Conservation (phyloP, 2,329 filamentous ascomycete genomes). For the Cladosporium sp. region DNA sequence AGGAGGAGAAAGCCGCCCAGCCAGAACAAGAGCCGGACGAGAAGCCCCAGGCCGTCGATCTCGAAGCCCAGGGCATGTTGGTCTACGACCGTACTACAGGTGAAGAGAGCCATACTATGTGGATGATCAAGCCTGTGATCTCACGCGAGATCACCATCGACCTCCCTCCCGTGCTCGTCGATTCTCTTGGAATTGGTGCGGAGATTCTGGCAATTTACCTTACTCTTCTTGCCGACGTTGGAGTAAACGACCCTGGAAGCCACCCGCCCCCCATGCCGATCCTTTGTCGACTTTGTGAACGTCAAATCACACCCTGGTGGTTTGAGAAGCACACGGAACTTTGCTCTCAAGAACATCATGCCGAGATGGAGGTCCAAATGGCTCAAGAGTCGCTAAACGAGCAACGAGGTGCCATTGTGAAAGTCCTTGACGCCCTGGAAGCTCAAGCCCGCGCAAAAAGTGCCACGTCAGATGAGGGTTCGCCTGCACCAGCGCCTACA, state of each 20-base stretch:
- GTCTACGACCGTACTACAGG: constrained; percentile 86
- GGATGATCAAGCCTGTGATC: constrained; percentile 95
- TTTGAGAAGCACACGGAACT: constrained; percentile 98
- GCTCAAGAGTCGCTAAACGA: constrained; percentile 87
- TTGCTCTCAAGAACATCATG: constrained; percentile 89
- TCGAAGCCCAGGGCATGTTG: constrained; percentile 98
- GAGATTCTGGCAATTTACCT: constrained; percentile 93
- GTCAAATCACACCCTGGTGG: constrained; percentile 98
- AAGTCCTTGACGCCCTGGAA: constrained; percentile 86
- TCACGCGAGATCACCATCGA: constrained; percentile 93
- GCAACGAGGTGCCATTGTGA: constrained; percentile 90
- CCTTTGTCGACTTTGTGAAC: constrained; percentile 93
- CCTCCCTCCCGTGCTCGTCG: constrained; percentile 79
- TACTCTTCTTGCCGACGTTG: constrained; percentile 78
- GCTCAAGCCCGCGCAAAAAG: constrained; percentile 61
- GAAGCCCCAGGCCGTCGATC: constrained; percentile 55
- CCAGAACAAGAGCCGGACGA: constrained; percentile 24
- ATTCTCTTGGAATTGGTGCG: constrained; percentile 87
- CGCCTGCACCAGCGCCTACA: constrained; percentile 25
- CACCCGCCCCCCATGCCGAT: constrained; percentile 78
- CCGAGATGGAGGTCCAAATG: constrained; percentile 97
- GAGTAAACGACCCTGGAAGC: constrained; percentile 64
- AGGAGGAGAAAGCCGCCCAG: background rate
- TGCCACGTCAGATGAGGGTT: constrained; percentile 44
- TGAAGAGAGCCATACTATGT: constrained; percentile 94